A percentile compares a stretch with the other conserved stretches of the same genome.
phyloP scores from a whole-genome alignment of 305 asterid genomes.

The Fraxinus nigra region DNA sequence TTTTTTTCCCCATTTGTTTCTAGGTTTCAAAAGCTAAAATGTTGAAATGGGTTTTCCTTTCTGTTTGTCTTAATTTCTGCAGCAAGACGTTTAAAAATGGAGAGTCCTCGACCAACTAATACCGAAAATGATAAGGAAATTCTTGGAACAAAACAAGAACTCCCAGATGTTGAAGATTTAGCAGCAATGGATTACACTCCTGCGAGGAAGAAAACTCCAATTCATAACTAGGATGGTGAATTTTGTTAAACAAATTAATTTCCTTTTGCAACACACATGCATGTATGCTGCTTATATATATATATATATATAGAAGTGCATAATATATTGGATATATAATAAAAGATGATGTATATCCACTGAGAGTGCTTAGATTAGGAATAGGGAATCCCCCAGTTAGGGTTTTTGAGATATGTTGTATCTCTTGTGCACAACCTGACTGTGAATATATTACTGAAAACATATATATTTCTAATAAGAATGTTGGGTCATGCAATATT shows the following conservation, averaged over 20 bases:
- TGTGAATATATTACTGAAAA: neutral
- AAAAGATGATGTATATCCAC: neutral
- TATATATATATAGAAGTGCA: neutral
- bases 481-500: neutral
- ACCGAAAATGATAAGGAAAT: neutral
- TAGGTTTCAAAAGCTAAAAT: neutral
- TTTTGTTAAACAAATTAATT: neutral
- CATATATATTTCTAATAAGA: neutral
- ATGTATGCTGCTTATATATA: neutral
- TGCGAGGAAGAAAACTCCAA: conserved; percentile 19
- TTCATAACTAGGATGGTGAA: conserved; percentile 16
- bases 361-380: neutral
- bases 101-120: neutral
- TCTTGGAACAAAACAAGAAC: conserved; percentile 2
- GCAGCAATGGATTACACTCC: conserved; percentile 18
- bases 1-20: neutral
- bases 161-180: conserved; percentile 5
- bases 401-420: neutral
- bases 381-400: neutral
- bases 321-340: neutral
- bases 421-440: neutral
- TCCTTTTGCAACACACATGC: neutral
- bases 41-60: neutral
- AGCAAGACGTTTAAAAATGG: conserved; percentile 15
- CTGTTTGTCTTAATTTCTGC: neutral